phyloP scores from a whole-genome alignment of 1,284 basidiomycete species.

The Irpex lacteus region DNA sequence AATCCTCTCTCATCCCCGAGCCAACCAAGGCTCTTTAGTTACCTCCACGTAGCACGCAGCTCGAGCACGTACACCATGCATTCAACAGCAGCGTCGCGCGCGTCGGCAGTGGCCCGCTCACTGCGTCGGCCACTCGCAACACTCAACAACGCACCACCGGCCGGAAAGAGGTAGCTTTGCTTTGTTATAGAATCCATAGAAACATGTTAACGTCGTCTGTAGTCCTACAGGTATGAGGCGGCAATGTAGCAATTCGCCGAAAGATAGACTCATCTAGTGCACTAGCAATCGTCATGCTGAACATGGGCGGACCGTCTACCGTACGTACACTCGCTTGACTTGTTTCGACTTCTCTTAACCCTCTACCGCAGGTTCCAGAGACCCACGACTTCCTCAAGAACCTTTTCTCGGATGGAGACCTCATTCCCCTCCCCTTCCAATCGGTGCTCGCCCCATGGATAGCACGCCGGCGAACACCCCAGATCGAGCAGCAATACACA shows the following conservation, averaged over 20 bases:
- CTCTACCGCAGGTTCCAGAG: constrained; percentile 63
- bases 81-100: background rate
- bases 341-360: background rate
- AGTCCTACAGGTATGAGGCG: constrained; percentile 60
- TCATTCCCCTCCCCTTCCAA: constrained; percentile 96
- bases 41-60: background rate
- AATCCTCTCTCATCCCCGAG: background rate
- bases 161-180: constrained; percentile 34
- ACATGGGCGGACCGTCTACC: constrained; percentile 97
- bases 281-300: constrained; percentile 91
- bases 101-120: constrained; percentile 1
- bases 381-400: constrained; percentile 91
- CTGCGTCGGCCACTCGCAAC: constrained; percentile 24
- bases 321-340: constrained; percentile 40
- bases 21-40: background rate
- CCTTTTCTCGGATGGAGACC: constrained; percentile 92
- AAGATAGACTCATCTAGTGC: background rate
- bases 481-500: constrained; percentile 92
- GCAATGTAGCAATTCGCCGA: background rate
- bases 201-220: constrained; percentile 6
- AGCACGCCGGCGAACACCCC: constrained; percentile 88
- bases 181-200: background rate
- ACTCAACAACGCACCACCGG: constrained; percentile 30
- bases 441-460: constrained; percentile 85
- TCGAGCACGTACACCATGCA: background rate